Conservation (phyloP, 371 early-diverging fungal species). For the Chytridium lagenaria region DNA sequence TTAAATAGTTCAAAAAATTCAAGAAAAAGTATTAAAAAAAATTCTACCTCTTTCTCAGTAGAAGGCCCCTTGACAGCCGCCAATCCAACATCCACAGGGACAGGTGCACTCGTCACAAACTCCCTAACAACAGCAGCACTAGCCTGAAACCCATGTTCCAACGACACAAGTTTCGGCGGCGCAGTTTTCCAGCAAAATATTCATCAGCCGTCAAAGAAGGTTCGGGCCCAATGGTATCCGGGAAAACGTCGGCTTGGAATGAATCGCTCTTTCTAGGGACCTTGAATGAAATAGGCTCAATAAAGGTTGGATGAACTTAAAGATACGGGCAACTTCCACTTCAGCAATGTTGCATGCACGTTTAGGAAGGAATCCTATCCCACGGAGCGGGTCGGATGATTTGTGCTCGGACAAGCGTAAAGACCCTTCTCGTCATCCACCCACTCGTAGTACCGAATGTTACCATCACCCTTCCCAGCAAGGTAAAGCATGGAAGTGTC, state of each 20-base stretch:
- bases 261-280: constrained; percentile 96
- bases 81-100: constrained; percentile 55
- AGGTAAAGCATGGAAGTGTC: constrained; percentile 91
- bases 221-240: constrained; percentile 81
- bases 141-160: constrained; percentile 88
- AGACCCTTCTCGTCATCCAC: constrained; percentile 79
- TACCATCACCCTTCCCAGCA: constrained; percentile 98
- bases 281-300: constrained; percentile 96
- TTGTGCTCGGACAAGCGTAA: constrained; percentile 84
- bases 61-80: constrained; percentile 45
- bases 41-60: constrained; percentile 71
- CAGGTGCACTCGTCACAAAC: constrained; percentile 71
- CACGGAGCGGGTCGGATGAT: constrained; percentile 92
- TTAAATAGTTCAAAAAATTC: no score
- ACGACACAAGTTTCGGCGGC: constrained; percentile 67
- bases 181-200: constrained; percentile 88
- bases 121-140: constrained; percentile 70
- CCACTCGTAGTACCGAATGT: constrained; percentile 97
- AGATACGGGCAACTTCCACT: constrained; percentile 91
- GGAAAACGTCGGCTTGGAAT: constrained; percentile 97
- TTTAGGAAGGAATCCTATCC: constrained; percentile 93
- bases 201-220: constrained; percentile 88
- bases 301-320: constrained; percentile 80
- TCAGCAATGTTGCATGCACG: constrained; percentile 84
- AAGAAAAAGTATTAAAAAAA: no score